A percentile compares a stretch with the other conserved stretches of the same genome.
These are phyloP conservation scores for Schoenoplectus triqueter DNA, from an alignment of 202 grass and related monocot genomes.

Conservation along the genomic window DNA sequence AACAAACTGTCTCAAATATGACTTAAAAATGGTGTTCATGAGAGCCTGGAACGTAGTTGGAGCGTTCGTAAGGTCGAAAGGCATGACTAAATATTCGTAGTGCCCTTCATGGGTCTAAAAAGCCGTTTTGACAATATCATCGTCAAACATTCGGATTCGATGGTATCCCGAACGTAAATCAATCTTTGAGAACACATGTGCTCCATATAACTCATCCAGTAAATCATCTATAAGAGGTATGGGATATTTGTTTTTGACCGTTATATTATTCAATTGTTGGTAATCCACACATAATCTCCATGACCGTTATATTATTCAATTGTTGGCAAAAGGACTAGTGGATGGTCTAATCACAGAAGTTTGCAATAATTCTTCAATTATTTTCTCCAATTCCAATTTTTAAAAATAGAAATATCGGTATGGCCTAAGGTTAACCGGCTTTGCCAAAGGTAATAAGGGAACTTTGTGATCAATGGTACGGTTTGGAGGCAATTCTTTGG, in stretches of 20 bases:
- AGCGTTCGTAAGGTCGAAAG: neutral
- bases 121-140: neutral
- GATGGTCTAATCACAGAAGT: neutral
- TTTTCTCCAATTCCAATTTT: too few species aligned
- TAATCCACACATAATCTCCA: neutral
- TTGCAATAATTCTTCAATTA: neutral
- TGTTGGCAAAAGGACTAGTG: neutral
- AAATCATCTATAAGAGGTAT: neutral
- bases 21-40: conserved; percentile 19
- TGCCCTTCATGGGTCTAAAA: neutral
- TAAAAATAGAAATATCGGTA: too few species aligned
- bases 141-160: neutral
- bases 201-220: too few species aligned
- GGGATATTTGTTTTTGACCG: too few species aligned
- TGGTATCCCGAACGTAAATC: conserved; percentile 6
- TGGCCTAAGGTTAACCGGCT: neutral
- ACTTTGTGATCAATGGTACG: too few species aligned
- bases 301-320: neutral
- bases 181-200: conserved; percentile 7
- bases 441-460: neutral
- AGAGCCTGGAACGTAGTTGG: conserved; percentile 23
- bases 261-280: too few species aligned
- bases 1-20: neutral
- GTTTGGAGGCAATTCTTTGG: too few species aligned
- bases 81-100: neutral